Conservation (phyloP, 306 rosid genomes). For the Acacia melanoxylon region DNA sequence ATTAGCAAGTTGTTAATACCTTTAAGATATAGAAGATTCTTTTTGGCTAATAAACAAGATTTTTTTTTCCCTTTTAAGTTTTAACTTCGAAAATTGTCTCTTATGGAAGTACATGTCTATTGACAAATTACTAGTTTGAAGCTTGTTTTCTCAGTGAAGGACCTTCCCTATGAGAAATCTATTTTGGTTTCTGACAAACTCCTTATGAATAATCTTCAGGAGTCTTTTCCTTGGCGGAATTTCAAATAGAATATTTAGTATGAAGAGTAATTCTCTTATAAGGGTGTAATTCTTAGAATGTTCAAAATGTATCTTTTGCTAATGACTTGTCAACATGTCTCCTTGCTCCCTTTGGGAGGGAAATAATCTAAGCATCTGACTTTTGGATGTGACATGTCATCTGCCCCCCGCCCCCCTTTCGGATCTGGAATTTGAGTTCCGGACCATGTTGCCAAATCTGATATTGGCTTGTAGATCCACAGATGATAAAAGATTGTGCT, state of each 20-base stretch:
- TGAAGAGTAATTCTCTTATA: not conserved
- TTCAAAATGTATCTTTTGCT: not conserved
- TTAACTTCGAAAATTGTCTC: not conserved
- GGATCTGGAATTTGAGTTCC: not conserved
- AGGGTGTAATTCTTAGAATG: not conserved
- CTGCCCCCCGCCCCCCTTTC: not conserved
- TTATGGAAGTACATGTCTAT: not conserved
- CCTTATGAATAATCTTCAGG: not conserved
- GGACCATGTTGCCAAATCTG: not conserved
- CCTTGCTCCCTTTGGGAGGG: not conserved
- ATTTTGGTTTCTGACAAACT: not conserved
- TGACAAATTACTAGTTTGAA: not conserved
- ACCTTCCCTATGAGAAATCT: not conserved
- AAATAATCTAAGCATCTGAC: not conserved
- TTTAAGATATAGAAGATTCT: not conserved
- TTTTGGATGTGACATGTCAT: not conserved
- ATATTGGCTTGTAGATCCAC: not conserved
- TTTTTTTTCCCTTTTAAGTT: not conserved
- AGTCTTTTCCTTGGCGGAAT: not conserved
- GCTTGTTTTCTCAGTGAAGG: not conserved
- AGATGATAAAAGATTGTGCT: slow-evolving; percentile 9
- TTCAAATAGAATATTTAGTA: not conserved
- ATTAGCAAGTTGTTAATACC: not conserved
- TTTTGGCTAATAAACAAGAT: not conserved
- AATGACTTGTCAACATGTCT: slow-evolving; percentile 15